Conservation (phyloP, 139 green algal species). For the Ettlia oleoabundans region DNA sequence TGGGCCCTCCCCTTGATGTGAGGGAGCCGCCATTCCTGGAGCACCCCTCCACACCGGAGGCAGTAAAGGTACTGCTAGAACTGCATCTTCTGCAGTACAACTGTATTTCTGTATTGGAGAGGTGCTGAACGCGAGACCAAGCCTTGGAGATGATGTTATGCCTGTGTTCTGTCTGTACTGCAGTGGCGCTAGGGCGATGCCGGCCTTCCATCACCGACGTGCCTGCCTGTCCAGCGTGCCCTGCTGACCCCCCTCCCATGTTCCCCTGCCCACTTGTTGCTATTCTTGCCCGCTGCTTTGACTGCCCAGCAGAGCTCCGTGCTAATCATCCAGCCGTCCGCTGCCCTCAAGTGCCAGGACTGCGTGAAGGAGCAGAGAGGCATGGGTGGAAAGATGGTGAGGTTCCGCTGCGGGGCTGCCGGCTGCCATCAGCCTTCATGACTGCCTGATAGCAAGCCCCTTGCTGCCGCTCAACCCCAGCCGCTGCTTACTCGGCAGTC, state of each 20-base stretch:
- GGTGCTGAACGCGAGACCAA: neutral
- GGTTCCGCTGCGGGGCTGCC: neutral
- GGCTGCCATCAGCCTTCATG: neutral
- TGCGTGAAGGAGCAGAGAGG: constrained; percentile 10
- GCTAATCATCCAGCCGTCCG: constrained; percentile 11
- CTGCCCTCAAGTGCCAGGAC: neutral
- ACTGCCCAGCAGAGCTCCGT: constrained; percentile 19
- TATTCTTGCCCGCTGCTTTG: neutral
- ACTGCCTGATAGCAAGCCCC: neutral
- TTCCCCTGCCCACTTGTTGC: neutral
- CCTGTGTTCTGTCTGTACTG: neutral
- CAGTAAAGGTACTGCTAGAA: constrained; percentile 3
- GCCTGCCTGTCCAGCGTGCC: neutral
- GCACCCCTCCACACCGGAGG: neutral
- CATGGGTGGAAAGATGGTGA: neutral
- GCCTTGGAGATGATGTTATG: neutral
- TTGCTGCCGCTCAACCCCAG: no score
- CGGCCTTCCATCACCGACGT: neutral
- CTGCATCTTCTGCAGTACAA: neutral
- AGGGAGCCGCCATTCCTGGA: constrained; percentile 19
- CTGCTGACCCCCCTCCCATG: neutral
- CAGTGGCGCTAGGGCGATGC: neutral
- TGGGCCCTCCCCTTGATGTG: neutral
- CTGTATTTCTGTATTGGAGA: no score
- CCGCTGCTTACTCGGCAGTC: no score